Base-by-base conservation (phyloP, 1,139 yeast genomes). In the Pichia sp. region DNA sequence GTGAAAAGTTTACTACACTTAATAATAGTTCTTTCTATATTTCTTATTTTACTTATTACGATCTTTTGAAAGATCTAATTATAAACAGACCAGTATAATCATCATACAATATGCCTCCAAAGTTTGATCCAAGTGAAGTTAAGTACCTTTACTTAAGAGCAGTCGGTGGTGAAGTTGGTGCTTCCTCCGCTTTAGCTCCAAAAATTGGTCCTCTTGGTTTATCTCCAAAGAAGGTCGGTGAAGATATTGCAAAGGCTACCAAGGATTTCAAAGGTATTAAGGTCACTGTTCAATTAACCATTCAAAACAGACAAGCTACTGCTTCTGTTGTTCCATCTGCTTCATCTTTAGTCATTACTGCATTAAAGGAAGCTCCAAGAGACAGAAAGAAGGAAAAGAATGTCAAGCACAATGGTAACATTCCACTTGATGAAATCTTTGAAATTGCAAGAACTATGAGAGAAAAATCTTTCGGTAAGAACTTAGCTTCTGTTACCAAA, bases 141-240 rank as follows among this genome's bases (percentile, higher is more conserved):
- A 90, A 90, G 78, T 87, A 78, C 86, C 81, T 92, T 78, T 92
- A 90, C 89, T 80, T 92, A 76, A 87, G 98, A 86, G 97, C 98
- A 75, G 95, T 90, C 64, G 99, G 98, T 85, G 98, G 99, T 82
- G 99, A 92, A 82, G 95, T 94, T 67, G 98, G 97, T 81, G 96
- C 97, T 69, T 90, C 98, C 57, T 87, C 98, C 61, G 96, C 98
- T 60, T 86, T 94, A 69, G 98, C 98, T 65, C 98, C 98, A 72
- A 92, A 92, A 89, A 92, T 92, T 70, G 99, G 99, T 86, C 99
- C 99, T 65, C 87, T 92, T 71, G 99, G 99, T 89, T 82, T 92
- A 68, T 90, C 97, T 56, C 97, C 98, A 81, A 92, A 92, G 95
- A 92, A 92, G 86, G 97, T 94, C 69, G 99, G 99, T 87, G 99